Base-by-base conservation (phyloP, 139 green algal genomes). In the Desmodesmus armatus region DNA sequence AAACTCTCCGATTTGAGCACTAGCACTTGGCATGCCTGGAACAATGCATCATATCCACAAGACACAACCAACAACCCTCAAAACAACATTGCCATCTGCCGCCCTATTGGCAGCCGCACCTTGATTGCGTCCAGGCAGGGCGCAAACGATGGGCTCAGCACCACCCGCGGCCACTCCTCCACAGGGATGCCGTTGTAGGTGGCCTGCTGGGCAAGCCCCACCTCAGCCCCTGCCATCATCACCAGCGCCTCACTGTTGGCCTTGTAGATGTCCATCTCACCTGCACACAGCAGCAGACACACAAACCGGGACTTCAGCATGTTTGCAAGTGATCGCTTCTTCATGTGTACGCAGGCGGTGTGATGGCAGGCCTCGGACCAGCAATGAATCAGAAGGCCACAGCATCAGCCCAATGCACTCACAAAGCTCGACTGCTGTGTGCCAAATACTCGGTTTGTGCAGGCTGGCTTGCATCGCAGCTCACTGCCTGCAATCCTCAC, bases 101-200 rank as follows among this genome's bases (percentile, higher is more conserved):
- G 47, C 47, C 47, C 47, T 13, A 55, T 55, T 55, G 47, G 13
- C 3, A 39, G 55, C n/a, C 60, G 31, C 63, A 92, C 92, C 93
- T 95, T 89, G 41, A 98, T 44, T 7, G 96, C 92, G 33, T 87
- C 81, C 60, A 96, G 90, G 39, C 92, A 92, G 41, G 92, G 65
- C 1, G 94, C 96, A 87, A 96, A 99, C 4, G 85, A 62, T 0
- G 96, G 96, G 0, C 88, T 88, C 84, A 96, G 95, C 69, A 94
- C 87, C 27, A 99, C 89, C 3, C 91, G 85, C 0, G 96, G 95
- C 88, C 92, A 96, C 40, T 97, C 21, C 70, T 94, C 87, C 1
- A 92, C 88, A 27, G 87, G 63, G 33, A 95, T 87, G 33, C 89
- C 88, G 77, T 94, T 95, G 79, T 94, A 93, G 31, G 88, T 85